Conservation (phyloP, 2,329 filamentous ascomycete genomes). For the Lasiodiplodia sp. region DNA sequence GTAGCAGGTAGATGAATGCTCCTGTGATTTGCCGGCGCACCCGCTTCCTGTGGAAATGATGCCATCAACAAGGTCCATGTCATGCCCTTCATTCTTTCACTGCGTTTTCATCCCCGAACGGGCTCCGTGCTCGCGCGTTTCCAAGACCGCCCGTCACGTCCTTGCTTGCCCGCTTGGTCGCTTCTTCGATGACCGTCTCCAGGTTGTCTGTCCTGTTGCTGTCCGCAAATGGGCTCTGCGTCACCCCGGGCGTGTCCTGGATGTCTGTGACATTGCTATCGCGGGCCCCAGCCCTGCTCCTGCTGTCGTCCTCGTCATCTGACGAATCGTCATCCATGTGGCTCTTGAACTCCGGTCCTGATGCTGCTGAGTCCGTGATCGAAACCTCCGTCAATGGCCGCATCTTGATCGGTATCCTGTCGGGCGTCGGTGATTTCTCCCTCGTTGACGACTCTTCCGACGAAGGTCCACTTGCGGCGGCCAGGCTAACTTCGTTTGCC, state of each 20-base stretch:
- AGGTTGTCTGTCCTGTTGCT: slow-evolving; percentile 43
- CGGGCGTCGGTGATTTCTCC: slow-evolving; percentile 11
- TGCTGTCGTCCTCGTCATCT: slow-evolving; percentile 18
- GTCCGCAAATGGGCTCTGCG: slow-evolving; percentile 48
- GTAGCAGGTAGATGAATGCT: slow-evolving; percentile 18
- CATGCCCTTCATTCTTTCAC: slow-evolving; percentile 21
- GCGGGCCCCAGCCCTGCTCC: slow-evolving; percentile 29
- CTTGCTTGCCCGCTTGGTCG: slow-evolving; percentile 47
- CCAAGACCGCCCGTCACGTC: slow-evolving; percentile 35
- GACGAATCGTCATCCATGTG: slow-evolving; percentile 27
- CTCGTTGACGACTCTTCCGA: background rate
- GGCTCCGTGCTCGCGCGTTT: slow-evolving; percentile 40
- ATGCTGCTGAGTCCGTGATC: slow-evolving; percentile 16
- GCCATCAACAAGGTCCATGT: slow-evolving; percentile 11
- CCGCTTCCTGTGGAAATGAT: slow-evolving; percentile 4
- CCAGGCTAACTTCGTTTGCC: slow-evolving; percentile 9
- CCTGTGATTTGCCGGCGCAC: slow-evolving; percentile 13
- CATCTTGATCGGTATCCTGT: slow-evolving; percentile 30
- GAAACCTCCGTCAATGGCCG: slow-evolving; percentile 29
- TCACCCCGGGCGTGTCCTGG: slow-evolving; percentile 44
- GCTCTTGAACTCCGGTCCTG: slow-evolving; percentile 21
- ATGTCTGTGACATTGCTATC: slow-evolving; percentile 46
- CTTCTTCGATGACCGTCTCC: slow-evolving; percentile 57
- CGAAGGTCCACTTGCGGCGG: background rate
- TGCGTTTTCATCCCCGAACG: slow-evolving; percentile 37